Evolutionary conservation across 352 stramenopile genomes (phyloP).

Genomic region (Globisporangium recalcitrans): DNA sequence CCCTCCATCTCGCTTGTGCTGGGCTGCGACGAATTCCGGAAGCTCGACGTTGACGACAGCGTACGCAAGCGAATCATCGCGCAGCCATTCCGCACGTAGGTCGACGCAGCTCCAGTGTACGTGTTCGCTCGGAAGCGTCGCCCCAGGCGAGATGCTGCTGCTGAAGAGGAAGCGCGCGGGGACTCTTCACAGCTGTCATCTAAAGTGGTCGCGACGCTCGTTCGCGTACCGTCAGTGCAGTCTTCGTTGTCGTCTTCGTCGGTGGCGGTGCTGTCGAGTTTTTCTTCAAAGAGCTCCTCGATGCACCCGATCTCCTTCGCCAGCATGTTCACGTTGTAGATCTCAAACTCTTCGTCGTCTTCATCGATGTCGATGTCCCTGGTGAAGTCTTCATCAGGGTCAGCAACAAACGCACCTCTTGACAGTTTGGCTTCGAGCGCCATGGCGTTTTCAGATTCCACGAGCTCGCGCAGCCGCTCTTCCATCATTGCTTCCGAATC

Average conservation of each 20-base stretch:
- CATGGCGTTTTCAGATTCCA: neutral
- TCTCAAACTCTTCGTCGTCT: slow-evolving; percentile 20
- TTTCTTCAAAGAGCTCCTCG: slow-evolving; percentile 12
- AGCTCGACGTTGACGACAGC: slow-evolving; percentile 13
- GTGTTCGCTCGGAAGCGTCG: slow-evolving; percentile 13
- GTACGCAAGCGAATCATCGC: slow-evolving; percentile 17
- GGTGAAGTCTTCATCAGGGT: neutral
- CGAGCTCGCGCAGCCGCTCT: slow-evolving; percentile 11
- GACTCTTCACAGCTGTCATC: slow-evolving; percentile 15
- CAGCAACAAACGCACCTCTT: neutral
- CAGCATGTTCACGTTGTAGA: slow-evolving; percentile 8
- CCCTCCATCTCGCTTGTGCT: slow-evolving; percentile 17
- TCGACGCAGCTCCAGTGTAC: slow-evolving; percentile 6
- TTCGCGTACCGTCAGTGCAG: slow-evolving; percentile 4
- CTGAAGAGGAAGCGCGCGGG: neutral
- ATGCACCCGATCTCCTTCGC: neutral
- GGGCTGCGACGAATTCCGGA: slow-evolving; percentile 4
- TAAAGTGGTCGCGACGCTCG: slow-evolving; percentile 15
- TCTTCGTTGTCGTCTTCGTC: slow-evolving; percentile 10
- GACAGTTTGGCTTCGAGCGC: neutral
- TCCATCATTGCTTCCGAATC: slow-evolving; percentile 12
- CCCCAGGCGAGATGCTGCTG: neutral
- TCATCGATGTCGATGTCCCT: slow-evolving; percentile 7
- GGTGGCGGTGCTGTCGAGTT: neutral
- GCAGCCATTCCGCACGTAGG: slow-evolving; percentile 16